Evolutionary conservation across 345 rosid genomes (phyloP).

Genomic region (Pugionium dolabratum): DNA sequence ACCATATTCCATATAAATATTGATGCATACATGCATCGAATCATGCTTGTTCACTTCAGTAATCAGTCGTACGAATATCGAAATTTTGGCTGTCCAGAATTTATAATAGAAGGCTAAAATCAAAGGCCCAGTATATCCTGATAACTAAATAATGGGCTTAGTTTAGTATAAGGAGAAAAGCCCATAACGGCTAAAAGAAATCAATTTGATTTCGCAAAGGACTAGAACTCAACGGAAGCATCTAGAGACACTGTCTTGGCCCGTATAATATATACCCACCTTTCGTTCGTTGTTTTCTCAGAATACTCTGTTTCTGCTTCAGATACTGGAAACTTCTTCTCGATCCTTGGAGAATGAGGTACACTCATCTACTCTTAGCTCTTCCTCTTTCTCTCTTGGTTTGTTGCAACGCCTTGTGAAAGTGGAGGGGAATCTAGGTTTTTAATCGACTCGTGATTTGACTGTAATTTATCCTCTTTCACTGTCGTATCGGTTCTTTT

Average conservation of each 20-base stretch:
- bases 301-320: constrained; percentile 15
- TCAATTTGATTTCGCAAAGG: background rate
- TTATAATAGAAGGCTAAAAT: background rate
- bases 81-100: background rate
- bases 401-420: background rate
- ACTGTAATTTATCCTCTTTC: no score
- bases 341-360: constrained; percentile 24
- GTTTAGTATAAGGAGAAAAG: background rate
- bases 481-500: no score
- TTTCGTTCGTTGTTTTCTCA: background rate
- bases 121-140: background rate
- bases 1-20: no score
- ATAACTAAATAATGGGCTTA: background rate
- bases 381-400: background rate
- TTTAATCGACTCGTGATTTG: no score
- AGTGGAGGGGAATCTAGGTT: no score
- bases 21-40: no score
- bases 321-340: background rate
- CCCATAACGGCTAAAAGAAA: background rate
- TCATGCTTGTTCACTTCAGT: background rate
- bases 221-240: constrained; percentile 25
- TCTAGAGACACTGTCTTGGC: constrained; percentile 15
- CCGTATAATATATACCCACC: background rate
- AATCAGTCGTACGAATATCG: background rate
- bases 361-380: background rate